Evolutionary conservation across 2,329 filamentous ascomycete genomes (phyloP).

Genomic region (Cercospora nicotianae): DNA sequence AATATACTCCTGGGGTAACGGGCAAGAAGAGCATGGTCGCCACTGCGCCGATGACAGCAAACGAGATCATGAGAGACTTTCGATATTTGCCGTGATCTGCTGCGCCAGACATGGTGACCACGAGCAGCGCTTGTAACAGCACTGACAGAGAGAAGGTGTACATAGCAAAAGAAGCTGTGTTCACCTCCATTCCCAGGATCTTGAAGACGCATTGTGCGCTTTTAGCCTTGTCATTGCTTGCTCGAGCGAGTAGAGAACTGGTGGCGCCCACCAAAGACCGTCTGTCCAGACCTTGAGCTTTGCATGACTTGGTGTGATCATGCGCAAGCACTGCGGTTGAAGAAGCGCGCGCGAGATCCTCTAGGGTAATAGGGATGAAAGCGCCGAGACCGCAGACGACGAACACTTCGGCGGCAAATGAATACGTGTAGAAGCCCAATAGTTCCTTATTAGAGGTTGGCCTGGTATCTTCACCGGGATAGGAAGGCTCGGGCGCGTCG

Average conservation of each 20-base stretch:
- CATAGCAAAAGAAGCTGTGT: constrained; percentile 96
- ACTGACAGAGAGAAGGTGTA: constrained; percentile 96
- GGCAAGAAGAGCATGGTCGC: constrained; percentile 88
- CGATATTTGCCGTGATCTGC: constrained; percentile 88
- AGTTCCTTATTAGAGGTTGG: constrained; percentile 85
- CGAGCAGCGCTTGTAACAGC: constrained; percentile 80
- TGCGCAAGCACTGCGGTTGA: constrained; percentile 77
- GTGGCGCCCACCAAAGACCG: not conserved
- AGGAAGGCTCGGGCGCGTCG: constrained; percentile 51
- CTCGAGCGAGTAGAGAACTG: not conserved
- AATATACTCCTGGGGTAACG: constrained; percentile 70
- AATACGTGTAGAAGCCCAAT: constrained; percentile 92
- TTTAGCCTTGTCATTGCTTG: constrained; percentile 36
- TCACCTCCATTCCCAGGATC: constrained; percentile 80
- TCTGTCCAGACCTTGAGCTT: constrained; percentile 18
- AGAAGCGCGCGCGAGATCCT: constrained; percentile 81
- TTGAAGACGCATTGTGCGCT: constrained; percentile 75
- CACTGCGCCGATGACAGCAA: constrained; percentile 77
- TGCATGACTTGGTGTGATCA: constrained; percentile 73
- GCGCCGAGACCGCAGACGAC: constrained; percentile 86
- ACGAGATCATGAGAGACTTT: constrained; percentile 82
- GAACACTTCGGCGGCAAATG: constrained; percentile 94
- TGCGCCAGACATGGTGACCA: constrained; percentile 93
- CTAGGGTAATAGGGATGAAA: constrained; percentile 93
- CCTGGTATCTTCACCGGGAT: constrained; percentile 82